Percentiles rank a stretch among this genome's conserved stretches.
Evolutionary conservation across 1,284 basidiomycete genomes (phyloP).

Genomic region (Apiotrichum brassicae): DNA sequence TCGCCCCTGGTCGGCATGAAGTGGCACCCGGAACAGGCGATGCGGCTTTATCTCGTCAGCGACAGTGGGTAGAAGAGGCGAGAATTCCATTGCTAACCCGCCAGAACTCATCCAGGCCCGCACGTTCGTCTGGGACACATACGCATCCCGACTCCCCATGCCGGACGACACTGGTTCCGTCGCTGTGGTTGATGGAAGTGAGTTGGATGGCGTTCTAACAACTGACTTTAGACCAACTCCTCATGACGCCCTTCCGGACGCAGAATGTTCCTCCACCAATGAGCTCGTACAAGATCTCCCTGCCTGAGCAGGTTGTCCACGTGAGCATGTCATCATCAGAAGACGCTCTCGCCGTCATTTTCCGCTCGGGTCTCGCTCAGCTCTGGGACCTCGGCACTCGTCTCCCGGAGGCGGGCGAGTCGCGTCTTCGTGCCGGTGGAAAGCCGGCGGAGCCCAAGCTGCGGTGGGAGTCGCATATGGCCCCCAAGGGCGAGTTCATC

Average conservation of each 20-base stretch:
- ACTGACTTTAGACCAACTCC: constrained; percentile 55
- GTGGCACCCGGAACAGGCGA: constrained; percentile 83
- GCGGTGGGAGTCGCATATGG: constrained; percentile 49
- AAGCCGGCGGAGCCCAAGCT: constrained; percentile 55
- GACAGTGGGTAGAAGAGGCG: constrained; percentile 50
- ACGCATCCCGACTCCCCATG: constrained; percentile 56
- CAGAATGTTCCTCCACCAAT: constrained; percentile 96
- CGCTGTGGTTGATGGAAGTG: constrained; percentile 85
- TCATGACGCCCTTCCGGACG: constrained; percentile 85
- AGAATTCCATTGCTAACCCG: not conserved
- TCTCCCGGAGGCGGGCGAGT: constrained; percentile 46
- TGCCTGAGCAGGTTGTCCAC: constrained; percentile 58
- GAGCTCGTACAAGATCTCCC: constrained; percentile 64
- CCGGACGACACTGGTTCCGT: constrained; percentile 78
- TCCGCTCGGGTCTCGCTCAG: constrained; percentile 52
- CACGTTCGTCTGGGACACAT: constrained; percentile 71
- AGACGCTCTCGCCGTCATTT: constrained; percentile 63
- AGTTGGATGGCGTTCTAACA: too few species aligned
- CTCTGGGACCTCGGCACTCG: constrained; percentile 65
- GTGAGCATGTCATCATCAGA: constrained; percentile 56
- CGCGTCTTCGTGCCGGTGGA: constrained; percentile 53
- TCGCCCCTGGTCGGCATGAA: constrained; percentile 59
- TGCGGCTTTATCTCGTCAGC: constrained; percentile 65
- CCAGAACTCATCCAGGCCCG: constrained; percentile 55
- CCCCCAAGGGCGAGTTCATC: constrained; percentile 13